Conservation (phyloP, 2,329 filamentous ascomycete species). For the Lasiodiplodia sp. region DNA sequence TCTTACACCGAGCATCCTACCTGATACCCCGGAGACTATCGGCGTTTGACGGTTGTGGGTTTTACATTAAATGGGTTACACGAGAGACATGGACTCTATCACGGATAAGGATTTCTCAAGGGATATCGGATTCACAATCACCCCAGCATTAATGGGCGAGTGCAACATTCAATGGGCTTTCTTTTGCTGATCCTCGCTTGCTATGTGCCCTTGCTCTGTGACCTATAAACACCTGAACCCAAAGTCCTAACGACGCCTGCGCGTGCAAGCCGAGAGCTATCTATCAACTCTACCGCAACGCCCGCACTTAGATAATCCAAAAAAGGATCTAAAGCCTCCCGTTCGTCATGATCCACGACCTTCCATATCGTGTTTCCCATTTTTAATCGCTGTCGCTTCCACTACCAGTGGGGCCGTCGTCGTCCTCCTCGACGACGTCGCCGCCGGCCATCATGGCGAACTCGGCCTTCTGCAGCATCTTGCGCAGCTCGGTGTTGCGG, state of each 20-base stretch:
- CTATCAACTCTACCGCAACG: conserved; percentile 24
- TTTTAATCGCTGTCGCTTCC: conserved; percentile 55
- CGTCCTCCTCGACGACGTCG: conserved; percentile 59
- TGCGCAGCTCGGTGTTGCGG: conserved; percentile 66
- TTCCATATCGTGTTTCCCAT: neutral
- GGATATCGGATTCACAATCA: neutral
- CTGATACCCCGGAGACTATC: neutral
- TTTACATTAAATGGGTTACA: neutral
- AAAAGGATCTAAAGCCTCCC: conserved; percentile 23
- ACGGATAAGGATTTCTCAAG: neutral
- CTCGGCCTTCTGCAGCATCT: conserved; percentile 74
- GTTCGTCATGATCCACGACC: neutral
- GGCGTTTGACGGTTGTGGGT: neutral
- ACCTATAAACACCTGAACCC: conserved; percentile 21
- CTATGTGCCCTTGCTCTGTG: conserved; percentile 20
- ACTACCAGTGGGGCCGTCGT: conserved; percentile 53
- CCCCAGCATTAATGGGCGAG: neutral
- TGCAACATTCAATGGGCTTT: conserved; percentile 1
- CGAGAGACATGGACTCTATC: neutral
- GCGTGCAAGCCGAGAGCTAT: conserved; percentile 12
- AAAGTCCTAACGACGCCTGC: conserved; percentile 6
- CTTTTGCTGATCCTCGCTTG: neutral
- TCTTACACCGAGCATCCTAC: neutral
- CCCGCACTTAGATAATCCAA: conserved; percentile 11
- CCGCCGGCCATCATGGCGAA: conserved; percentile 62